Evolutionary conservation across 495 filamentous ascomycete genomes (phyloP).

Genomic region (Penicillium flavigenum): DNA sequence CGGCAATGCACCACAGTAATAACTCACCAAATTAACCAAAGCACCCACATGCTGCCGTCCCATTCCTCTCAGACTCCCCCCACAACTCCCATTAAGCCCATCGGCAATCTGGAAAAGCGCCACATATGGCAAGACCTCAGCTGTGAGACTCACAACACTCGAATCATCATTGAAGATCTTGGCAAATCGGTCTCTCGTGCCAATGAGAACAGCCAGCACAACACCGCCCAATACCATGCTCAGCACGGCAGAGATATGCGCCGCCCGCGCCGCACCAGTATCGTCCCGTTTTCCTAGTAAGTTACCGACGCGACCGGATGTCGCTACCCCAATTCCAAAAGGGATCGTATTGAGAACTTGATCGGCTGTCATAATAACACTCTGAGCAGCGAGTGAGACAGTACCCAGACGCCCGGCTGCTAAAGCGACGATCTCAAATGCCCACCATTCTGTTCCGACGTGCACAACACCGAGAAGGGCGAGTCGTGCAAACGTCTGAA

Average conservation of each 20-base stretch:
- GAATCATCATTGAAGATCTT: slow-evolving; percentile 81
- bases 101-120: slow-evolving; percentile 95
- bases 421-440: slow-evolving; percentile 92
- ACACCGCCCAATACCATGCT: slow-evolving; percentile 65
- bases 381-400: slow-evolving; percentile 80
- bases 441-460: slow-evolving; percentile 95
- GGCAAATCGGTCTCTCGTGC: slow-evolving; percentile 72
- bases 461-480: slow-evolving; percentile 80
- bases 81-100: slow-evolving; percentile 82
- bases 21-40: slow-evolving; percentile 83
- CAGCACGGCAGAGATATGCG: slow-evolving; percentile 75
- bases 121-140: slow-evolving; percentile 82
- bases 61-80: slow-evolving; percentile 80
- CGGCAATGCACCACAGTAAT: slow-evolving; percentile 83
- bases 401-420: slow-evolving; percentile 82
- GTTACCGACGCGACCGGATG: slow-evolving; percentile 78
- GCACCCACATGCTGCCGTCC: slow-evolving; percentile 88
- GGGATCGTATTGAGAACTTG: slow-evolving; percentile 92
- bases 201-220: slow-evolving; percentile 73
- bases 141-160: slow-evolving; percentile 70
- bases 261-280: slow-evolving; percentile 66
- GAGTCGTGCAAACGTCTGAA: slow-evolving; percentile 72
- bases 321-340: slow-evolving; percentile 85
- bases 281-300: slow-evolving; percentile 71
- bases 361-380: slow-evolving; percentile 92